These are phyloP conservation scores for Oldenlandia corymbosa DNA, from an alignment of 257 asterid species.

Conservation along the genomic window DNA sequence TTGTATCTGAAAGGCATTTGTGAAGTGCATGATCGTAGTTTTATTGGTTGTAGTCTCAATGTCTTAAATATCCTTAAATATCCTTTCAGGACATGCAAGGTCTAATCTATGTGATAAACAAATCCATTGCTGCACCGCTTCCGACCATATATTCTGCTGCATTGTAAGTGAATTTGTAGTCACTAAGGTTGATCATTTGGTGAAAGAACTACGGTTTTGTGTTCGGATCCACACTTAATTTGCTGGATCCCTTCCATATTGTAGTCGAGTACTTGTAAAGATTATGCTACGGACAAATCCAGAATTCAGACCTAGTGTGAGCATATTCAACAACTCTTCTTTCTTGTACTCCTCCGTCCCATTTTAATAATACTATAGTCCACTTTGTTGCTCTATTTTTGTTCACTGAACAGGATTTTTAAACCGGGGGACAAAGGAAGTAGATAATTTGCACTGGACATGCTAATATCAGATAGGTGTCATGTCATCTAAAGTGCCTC, in stretches of 20 bases:
- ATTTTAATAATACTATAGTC: no score
- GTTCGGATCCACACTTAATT: no score
- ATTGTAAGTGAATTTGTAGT: slow-evolving; percentile 48
- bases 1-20: not conserved
- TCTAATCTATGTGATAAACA: slow-evolving; percentile 81
- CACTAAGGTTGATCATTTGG: no score
- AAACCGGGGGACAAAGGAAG: no score
- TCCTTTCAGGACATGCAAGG: slow-evolving; percentile 81
- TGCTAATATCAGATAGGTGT: not conserved
- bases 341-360: no score
- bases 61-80: slow-evolving; percentile 15
- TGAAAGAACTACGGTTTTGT: no score
- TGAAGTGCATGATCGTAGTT: not conserved
- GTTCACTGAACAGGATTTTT: not conserved
- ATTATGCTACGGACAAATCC: slow-evolving; percentile 94
- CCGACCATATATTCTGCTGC: slow-evolving; percentile 79
- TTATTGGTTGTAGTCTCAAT: slow-evolving; percentile 13
- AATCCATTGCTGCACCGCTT: slow-evolving; percentile 78
- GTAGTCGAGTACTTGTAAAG: slow-evolving; percentile 86
- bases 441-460: not conserved
- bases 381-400: not conserved
- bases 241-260: no score
- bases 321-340: slow-evolving; percentile 8
- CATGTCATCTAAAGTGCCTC: not conserved
- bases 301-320: slow-evolving; percentile 87